A percentile compares a stretch with the other conserved stretches of the same genome.
Conservation (phyloP, 2,329 filamentous ascomycete genomes). For the Claviceps citrina region DNA sequence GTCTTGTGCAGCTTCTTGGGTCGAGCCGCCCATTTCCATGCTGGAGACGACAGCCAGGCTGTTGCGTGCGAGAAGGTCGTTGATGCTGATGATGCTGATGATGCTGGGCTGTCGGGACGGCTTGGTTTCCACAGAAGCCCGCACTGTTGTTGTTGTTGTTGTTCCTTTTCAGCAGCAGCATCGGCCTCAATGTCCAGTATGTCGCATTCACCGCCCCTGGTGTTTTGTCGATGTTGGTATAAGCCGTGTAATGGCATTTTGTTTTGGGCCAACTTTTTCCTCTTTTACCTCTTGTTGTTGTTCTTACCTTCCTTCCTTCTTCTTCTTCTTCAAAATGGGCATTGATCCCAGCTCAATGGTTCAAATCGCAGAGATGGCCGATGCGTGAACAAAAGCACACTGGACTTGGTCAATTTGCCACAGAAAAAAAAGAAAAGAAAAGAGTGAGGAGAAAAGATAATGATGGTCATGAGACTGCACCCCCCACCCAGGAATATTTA, state of each 20-base stretch:
- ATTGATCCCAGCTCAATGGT: neutral
- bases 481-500: no score
- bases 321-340: neutral
- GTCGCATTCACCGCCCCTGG: neutral
- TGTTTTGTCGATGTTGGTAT: neutral
- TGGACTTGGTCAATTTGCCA: neutral
- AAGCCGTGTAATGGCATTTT: neutral
- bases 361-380: neutral
- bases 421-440: neutral
- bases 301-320: neutral
- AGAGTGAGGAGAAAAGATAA: neutral
- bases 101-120: neutral
- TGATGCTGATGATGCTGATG: neutral
- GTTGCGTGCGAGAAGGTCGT: conserved; percentile 1
- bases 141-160: no score
- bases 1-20: conserved; percentile 26
- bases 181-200: neutral
- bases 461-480: neutral
- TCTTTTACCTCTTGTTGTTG: no score
- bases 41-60: conserved; percentile 1
- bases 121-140: neutral
- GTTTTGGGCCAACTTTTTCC: neutral
- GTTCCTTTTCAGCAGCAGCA: neutral
- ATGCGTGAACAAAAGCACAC: neutral
- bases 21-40: conserved; percentile 1